A percentile compares a stretch with the other conserved stretches of the same genome.
phyloP scores from a whole-genome alignment of 768 basidiomycete species.

The Suillus brevipes region DNA sequence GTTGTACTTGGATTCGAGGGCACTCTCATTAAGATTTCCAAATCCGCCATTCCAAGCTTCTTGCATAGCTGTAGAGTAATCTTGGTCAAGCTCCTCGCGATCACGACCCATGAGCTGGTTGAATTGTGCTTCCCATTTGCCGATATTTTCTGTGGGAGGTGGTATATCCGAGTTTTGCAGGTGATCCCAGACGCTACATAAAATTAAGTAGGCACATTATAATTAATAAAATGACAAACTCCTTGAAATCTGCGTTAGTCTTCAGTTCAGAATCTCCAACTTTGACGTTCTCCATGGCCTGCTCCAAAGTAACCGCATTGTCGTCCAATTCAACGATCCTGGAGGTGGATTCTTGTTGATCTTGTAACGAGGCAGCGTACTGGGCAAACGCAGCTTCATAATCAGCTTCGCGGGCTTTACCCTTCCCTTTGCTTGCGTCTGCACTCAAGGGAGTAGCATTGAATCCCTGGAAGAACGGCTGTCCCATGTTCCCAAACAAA shows the following conservation, averaged over 20 bases:
- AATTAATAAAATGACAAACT: slow-evolving; percentile 40
- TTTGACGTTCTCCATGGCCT: slow-evolving; percentile 36
- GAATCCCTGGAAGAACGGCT: slow-evolving; percentile 35
- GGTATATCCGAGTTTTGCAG: slow-evolving; percentile 58
- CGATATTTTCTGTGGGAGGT: slow-evolving; percentile 61
- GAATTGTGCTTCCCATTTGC: slow-evolving; percentile 83
- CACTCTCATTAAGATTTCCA: slow-evolving; percentile 42
- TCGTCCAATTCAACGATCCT: slow-evolving; percentile 57
- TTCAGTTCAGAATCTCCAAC: slow-evolving; percentile 33
- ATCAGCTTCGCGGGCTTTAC: slow-evolving; percentile 74
- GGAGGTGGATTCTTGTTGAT: slow-evolving; percentile 41
- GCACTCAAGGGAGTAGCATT: slow-evolving; percentile 24
- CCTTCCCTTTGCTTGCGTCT: slow-evolving; percentile 60
- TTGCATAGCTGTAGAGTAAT: slow-evolving; percentile 63
- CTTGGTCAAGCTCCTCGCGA: slow-evolving; percentile 64
- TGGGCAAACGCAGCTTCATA: slow-evolving; percentile 86
- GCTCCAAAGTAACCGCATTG: slow-evolving; percentile 39
- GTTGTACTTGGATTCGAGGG: slow-evolving; percentile 51
- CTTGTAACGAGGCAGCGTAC: slow-evolving; percentile 51
- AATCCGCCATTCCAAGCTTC: slow-evolving; percentile 61
- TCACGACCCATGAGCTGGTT: slow-evolving; percentile 72
- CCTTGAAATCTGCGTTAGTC: slow-evolving; percentile 47
- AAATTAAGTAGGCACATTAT: slow-evolving; percentile 8
- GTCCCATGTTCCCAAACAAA: slow-evolving; percentile 23
- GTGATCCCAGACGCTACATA: slow-evolving; percentile 59